Evolutionary conservation across 164 flowering plant species (phyloP), one percentile per base, ranked within the genome.

Genomic region (Echeveria elegans): DNA sequence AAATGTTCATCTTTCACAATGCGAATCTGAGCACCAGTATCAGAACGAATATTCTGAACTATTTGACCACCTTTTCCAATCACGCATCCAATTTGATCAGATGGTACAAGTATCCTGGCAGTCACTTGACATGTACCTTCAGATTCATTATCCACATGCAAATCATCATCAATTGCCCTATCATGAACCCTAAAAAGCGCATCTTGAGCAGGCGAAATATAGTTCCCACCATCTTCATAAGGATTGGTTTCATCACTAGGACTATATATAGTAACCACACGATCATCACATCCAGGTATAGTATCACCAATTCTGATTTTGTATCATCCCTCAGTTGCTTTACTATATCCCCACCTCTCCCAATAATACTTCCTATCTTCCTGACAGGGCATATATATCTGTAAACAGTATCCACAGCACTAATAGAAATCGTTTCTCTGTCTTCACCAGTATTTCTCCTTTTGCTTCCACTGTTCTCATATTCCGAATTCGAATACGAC

Each of bases 21-120:
- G 64, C 96, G 92, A 76, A 92, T 82, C 71, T 89, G 94, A 32
- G 97, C 96, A 56, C 94, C 92, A 47, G 89, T 87, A 9, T 95
- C 99, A 80, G 77, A 81, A 11, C 97, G 91, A 64, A 95, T 89
- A 47, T 70, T 82, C 73, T 89, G 96, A 68, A 92, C 86, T 66
- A 95, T 87, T 71, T 86, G 92, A 11, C 99, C 99, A 69, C 99
- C 99, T 76, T 92, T 95, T 23, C 99, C 99, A 78, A 92, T 86
- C 58, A 95, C 64, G 73, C 97, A 88, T 24, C 99, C 97, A 73
- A 94, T 91, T 83, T 94, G 99, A 83, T 94, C 99, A 19, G 97
- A 84, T 5, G 99, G 90, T 12, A 95, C 97, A 68, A 95, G 96
- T 66, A 95, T 80, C 31, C 88, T 79, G 62, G 82, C 86, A 32